These are phyloP conservation scores for Cryptosporidium baileyi DNA, from an alignment of 169 alveolate genomes.

Conservation along the genomic window DNA sequence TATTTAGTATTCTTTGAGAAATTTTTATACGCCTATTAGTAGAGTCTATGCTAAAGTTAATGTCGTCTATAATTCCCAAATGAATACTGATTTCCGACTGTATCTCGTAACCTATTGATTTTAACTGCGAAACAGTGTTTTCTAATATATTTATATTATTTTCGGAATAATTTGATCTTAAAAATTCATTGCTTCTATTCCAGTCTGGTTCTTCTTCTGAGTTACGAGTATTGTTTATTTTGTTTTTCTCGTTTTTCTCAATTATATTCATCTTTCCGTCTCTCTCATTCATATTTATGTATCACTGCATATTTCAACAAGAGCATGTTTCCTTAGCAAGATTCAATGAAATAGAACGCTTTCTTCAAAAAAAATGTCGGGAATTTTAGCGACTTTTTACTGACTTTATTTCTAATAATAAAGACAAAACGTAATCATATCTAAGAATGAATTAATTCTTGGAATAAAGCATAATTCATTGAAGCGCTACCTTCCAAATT, in stretches of 20 bases:
- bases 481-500: too few species aligned
- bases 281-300: too few species aligned
- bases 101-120: constrained; percentile 57
- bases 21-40: constrained; percentile 29
- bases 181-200: not conserved
- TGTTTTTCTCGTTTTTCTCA: constrained; percentile 21
- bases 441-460: too few species aligned
- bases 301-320: too few species aligned
- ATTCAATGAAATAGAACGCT: too few species aligned
- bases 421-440: too few species aligned
- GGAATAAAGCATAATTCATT: too few species aligned
- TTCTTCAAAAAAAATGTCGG: too few species aligned
- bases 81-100: constrained; percentile 52
- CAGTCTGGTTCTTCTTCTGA: constrained; percentile 12
- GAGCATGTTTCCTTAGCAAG: too few species aligned
- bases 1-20: constrained; percentile 28
- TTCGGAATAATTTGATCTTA: constrained; percentile 5
- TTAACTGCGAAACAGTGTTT: constrained; percentile 36
- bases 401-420: too few species aligned
- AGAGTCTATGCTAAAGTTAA: constrained; percentile 34
- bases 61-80: constrained; percentile 31
- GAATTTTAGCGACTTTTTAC: too few species aligned
- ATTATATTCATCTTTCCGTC: too few species aligned
- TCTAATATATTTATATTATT: constrained; percentile 21
- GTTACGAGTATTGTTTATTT: constrained; percentile 10